Evolutionary conservation across 345 rosid genomes (phyloP).

Genomic region (Stellera chamaejasme): DNA sequence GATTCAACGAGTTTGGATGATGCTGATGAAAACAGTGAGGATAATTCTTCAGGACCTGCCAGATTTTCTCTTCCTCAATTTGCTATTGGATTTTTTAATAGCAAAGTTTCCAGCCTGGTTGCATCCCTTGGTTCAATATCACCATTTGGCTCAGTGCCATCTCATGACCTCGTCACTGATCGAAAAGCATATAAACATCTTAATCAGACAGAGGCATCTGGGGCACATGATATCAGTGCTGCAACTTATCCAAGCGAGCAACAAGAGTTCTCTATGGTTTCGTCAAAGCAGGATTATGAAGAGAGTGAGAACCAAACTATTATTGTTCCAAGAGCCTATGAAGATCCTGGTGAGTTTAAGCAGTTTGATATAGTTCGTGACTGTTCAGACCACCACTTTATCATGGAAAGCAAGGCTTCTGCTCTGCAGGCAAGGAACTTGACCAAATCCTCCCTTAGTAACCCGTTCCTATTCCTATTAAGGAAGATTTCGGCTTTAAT

Average conservation of each 20-base stretch:
- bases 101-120: slow-evolving; percentile 47
- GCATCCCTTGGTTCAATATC: slow-evolving; percentile 41
- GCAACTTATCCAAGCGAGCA: slow-evolving; percentile 29
- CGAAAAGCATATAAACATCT: slow-evolving; percentile 21
- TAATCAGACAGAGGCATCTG: slow-evolving; percentile 24
- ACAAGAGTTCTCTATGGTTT: slow-evolving; percentile 14
- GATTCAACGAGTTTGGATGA: slow-evolving; percentile 28
- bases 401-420: slow-evolving; percentile 33
- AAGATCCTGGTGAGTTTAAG: slow-evolving; percentile 24
- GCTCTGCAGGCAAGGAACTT: slow-evolving; percentile 54
- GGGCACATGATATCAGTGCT: slow-evolving; percentile 20
- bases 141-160: slow-evolving; percentile 23
- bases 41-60: slow-evolving; percentile 22
- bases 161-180: slow-evolving; percentile 30
- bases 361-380: slow-evolving; percentile 72
- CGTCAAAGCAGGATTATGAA: slow-evolving; percentile 23
- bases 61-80: slow-evolving; percentile 53
- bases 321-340: slow-evolving; percentile 12
- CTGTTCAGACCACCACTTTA: slow-evolving; percentile 81
- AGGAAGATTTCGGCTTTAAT: not conserved
- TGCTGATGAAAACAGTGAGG: slow-evolving; percentile 25
- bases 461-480: slow-evolving; percentile 5
- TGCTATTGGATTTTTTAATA: slow-evolving; percentile 58
- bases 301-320: slow-evolving; percentile 14
- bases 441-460: slow-evolving; percentile 4